Percentiles rank a stretch among this genome's conserved stretches.
These are phyloP conservation scores for Vigna trinervia DNA, from an alignment of 306 rosid species.

Conservation along the genomic window DNA sequence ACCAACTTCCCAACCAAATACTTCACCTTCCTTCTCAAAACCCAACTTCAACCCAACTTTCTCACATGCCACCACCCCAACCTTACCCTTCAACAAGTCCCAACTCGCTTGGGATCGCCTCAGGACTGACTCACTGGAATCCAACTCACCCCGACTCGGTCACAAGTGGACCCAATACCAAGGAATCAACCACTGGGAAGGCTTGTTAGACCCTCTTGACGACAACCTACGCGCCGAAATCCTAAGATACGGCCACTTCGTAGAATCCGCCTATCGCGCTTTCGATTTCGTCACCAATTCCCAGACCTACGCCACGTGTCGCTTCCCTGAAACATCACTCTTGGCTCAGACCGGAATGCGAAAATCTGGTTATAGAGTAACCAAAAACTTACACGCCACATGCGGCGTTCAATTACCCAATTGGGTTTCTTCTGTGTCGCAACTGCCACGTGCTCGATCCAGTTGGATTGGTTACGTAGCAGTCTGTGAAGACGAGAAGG, in stretches of 20 bases:
- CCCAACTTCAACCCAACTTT: slow-evolving; percentile 5
- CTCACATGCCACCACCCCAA: slow-evolving; percentile 20
- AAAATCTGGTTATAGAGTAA: slow-evolving; percentile 36
- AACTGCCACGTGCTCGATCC: slow-evolving; percentile 45
- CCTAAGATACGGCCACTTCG: slow-evolving; percentile 72
- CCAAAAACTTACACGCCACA: slow-evolving; percentile 41
- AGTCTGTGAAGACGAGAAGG: slow-evolving; percentile 59
- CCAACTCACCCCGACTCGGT: slow-evolving; percentile 46
- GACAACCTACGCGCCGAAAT: slow-evolving; percentile 77
- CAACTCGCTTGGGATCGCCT: slow-evolving; percentile 40
- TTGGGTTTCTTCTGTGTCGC: slow-evolving; percentile 34
- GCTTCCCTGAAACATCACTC: slow-evolving; percentile 8
- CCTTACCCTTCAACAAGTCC: slow-evolving; percentile 47
- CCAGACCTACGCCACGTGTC: slow-evolving; percentile 44
- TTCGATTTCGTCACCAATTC: slow-evolving; percentile 52
- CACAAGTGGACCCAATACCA: slow-evolving; percentile 75
- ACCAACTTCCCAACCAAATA: slow-evolving; percentile 33
- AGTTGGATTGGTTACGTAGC: slow-evolving; percentile 91
- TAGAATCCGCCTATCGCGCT: slow-evolving; percentile 69
- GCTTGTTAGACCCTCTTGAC: slow-evolving; percentile 84
- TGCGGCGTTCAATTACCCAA: slow-evolving; percentile 45
- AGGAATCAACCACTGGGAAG: slow-evolving; percentile 71
- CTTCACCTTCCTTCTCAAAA: slow-evolving; percentile 1
- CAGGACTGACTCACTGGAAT: slow-evolving; percentile 21
- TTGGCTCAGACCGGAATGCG: neutral